phyloP scores from a whole-genome alignment of 306 rosid species.

The Cucurbita pepo region DNA sequence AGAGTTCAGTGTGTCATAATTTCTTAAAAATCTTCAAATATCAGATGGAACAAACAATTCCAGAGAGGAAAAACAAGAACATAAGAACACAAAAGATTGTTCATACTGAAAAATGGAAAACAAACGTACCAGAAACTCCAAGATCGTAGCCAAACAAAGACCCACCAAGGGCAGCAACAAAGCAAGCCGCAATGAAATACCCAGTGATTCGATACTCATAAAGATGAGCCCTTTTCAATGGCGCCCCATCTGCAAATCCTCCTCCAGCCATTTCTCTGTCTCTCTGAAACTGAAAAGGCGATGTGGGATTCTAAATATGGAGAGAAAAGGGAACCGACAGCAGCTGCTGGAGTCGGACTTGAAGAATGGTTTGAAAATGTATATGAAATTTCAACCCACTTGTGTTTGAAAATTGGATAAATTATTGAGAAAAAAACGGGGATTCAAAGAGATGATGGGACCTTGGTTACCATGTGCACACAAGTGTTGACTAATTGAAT shows the following conservation, averaged over 20 bases:
- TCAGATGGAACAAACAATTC: neutral
- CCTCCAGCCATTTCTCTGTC: conserved; percentile 51
- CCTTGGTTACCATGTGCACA: neutral
- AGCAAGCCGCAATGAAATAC: conserved; percentile 51
- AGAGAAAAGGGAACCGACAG: neutral
- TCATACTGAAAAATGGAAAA: neutral
- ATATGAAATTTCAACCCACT: neutral
- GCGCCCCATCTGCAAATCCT: conserved; percentile 15
- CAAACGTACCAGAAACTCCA: conserved; percentile 68
- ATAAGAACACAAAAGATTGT: neutral
- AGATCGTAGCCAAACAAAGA: conserved; percentile 84
- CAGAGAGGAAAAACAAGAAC: neutral
- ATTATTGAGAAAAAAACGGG: neutral
- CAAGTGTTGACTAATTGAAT: neutral
- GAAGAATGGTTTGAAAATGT: neutral
- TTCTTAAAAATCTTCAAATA: neutral
- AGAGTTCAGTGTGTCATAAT: neutral
- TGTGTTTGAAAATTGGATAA: neutral
- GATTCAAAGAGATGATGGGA: neutral
- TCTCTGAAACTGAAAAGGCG: neutral
- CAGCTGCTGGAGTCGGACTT: neutral
- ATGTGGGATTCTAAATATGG: neutral
- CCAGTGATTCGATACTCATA: conserved; percentile 48
- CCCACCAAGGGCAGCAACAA: conserved; percentile 84
- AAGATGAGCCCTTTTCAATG: conserved; percentile 47